These are phyloP conservation scores for Phoma sp. DNA, from an alignment of 2,329 filamentous ascomycete species.

Conservation along the genomic window DNA sequence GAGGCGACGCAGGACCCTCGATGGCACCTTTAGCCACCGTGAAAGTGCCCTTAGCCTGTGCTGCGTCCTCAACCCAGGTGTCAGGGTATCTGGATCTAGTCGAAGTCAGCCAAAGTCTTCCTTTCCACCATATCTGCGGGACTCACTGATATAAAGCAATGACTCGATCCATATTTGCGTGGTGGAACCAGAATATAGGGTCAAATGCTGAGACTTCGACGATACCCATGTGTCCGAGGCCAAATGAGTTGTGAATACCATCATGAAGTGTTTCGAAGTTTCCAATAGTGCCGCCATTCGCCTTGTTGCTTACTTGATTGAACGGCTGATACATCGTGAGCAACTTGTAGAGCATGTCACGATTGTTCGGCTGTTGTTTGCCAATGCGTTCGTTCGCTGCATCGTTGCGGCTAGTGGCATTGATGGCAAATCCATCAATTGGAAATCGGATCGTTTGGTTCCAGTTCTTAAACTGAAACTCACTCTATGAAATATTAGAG, in stretches of 20 bases:
- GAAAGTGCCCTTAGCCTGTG: constrained; percentile 34
- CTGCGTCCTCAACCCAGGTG: constrained; percentile 39
- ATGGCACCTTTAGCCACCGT: constrained; percentile 27
- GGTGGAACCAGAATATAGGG: constrained; percentile 45
- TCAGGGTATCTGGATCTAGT: constrained; percentile 43
- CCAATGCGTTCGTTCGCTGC: constrained; percentile 34
- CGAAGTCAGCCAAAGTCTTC: too few species aligned
- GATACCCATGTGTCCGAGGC: constrained; percentile 54
- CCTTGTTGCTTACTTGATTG: constrained; percentile 43
- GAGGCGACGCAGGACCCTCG: constrained; percentile 29
- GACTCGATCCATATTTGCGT: constrained; percentile 21
- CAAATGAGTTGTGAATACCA: constrained; percentile 41
- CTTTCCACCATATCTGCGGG: too few species aligned
- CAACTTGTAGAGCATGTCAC: constrained; percentile 43
- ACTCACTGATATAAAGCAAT: constrained; percentile 22
- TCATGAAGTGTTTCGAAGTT: constrained; percentile 45
- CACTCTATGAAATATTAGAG: constrained; percentile 22
- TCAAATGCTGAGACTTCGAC: constrained; percentile 42
- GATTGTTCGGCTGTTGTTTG: constrained; percentile 40
- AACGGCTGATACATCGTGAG: constrained; percentile 42
- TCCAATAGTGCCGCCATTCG: constrained; percentile 40
- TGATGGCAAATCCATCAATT: constrained; percentile 27
- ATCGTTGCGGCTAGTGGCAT: constrained; percentile 40
- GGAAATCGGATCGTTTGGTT: constrained; percentile 42
- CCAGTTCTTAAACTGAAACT: constrained; percentile 44